Conservation (phyloP, 2,329 filamentous ascomycete species). For the Metarhizium sp. region DNA sequence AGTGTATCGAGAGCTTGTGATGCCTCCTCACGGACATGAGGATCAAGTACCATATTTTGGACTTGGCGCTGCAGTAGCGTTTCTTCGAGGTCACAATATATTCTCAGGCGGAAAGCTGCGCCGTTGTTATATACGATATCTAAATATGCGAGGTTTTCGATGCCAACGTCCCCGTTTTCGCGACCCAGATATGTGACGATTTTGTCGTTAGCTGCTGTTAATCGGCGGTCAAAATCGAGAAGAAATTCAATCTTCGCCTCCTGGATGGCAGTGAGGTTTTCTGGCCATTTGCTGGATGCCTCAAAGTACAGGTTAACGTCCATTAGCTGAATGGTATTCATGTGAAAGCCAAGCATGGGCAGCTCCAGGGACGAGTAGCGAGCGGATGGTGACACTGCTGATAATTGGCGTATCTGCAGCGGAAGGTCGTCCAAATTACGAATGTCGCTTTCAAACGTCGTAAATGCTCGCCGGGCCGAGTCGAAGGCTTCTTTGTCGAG, state of each 20-base stretch:
- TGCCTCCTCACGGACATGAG: constrained; percentile 56
- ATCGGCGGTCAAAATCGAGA: constrained; percentile 61
- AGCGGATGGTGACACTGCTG: constrained; percentile 60
- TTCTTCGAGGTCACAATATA: constrained; percentile 83
- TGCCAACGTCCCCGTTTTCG: constrained; percentile 61
- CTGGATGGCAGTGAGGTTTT: constrained; percentile 84
- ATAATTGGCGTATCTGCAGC: constrained; percentile 74
- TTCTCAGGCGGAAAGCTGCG: constrained; percentile 71
- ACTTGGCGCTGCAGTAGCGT: constrained; percentile 68
- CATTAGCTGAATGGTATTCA: constrained; percentile 45
- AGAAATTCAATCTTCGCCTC: constrained; percentile 89
- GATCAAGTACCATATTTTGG: constrained; percentile 61
- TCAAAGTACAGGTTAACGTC: constrained; percentile 87
- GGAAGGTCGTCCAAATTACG: constrained; percentile 74
- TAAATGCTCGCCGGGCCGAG: constrained; percentile 59
- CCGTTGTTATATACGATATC: constrained; percentile 69
- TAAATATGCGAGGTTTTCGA: constrained; percentile 71
- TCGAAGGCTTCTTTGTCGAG: constrained; percentile 54
- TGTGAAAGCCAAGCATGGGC: constrained; percentile 31
- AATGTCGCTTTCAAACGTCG: constrained; percentile 65
- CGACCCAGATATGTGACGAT: constrained; percentile 66
- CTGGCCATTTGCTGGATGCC: constrained; percentile 86
- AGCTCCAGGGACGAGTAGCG: constrained; percentile 58
- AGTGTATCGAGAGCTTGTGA: constrained; percentile 61
- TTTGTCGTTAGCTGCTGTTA: constrained; percentile 51